These are phyloP conservation scores for sunflower (Helianthus annuus) DNA, from an alignment of 129 eudicot species.

Conservation along the genomic window HanXRQr2.0-SUNRISE NC_035433.2:75090477-75090976, in stretches of 20 bases:
- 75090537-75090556: conserved; percentile 55
- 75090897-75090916: background rate
- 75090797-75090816: conserved; percentile 3
- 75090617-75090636: conserved; percentile 65
- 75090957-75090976: background rate
- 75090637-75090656: conserved; percentile 73
- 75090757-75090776: too few species aligned
- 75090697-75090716: background rate
- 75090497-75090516: too few species aligned
- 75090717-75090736: background rate
- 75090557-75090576: conserved; percentile 79
- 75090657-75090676: conserved; percentile 69
- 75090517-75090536: too few species aligned
- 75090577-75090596: conserved; percentile 77
- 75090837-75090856: conserved; percentile 41
- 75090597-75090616: conserved; percentile 63
- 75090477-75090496: too few species aligned
- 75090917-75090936: background rate
- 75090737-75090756: background rate
- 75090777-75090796: background rate
- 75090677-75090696: conserved; percentile 60
- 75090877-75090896: conserved; percentile 2
- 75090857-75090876: conserved; percentile 40
- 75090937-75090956: background rate
- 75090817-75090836: conserved; percentile 49